Conservation (phyloP, 2,329 filamentous ascomycete genomes). For the Cladosporium phlei region DNA sequence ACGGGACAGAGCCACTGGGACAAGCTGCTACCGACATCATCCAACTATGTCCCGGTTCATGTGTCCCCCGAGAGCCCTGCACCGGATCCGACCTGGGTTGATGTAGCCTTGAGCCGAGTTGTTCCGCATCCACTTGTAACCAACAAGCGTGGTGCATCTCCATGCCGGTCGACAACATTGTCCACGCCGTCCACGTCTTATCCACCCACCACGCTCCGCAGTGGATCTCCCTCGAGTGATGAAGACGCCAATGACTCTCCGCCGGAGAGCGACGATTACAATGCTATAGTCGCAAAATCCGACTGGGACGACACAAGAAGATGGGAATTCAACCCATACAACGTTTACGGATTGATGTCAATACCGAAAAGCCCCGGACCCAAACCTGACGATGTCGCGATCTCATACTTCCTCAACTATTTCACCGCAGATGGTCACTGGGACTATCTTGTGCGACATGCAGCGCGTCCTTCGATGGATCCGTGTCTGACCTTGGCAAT, state of each 20-base stretch:
- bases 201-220: slow-evolving; percentile 16
- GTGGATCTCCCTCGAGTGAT: slow-evolving; percentile 23
- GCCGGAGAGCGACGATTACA: slow-evolving; percentile 15
- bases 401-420: slow-evolving; percentile 27
- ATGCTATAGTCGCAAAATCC: too few species aligned
- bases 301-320: not conserved
- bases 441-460: slow-evolving; percentile 23
- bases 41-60: too few species aligned
- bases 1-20: too few species aligned
- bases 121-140: too few species aligned
- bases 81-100: slow-evolving; percentile 14
- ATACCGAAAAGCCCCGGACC: not conserved
- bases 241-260: slow-evolving; percentile 26
- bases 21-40: too few species aligned
- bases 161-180: not conserved
- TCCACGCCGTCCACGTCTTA: slow-evolving; percentile 16
- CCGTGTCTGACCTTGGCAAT: slow-evolving; percentile 27
- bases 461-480: slow-evolving; percentile 17
- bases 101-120: not conserved
- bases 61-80: too few species aligned
- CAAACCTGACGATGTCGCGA: slow-evolving; percentile 24
- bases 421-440: slow-evolving; percentile 29
- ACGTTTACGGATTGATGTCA: not conserved
- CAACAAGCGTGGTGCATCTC: too few species aligned
- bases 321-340: not conserved